Evolutionary conservation across 805 yeast genomes (phyloP), one percentile per base, ranked within the genome.

Genomic region (Wickerhamiella siamensis): DNA sequence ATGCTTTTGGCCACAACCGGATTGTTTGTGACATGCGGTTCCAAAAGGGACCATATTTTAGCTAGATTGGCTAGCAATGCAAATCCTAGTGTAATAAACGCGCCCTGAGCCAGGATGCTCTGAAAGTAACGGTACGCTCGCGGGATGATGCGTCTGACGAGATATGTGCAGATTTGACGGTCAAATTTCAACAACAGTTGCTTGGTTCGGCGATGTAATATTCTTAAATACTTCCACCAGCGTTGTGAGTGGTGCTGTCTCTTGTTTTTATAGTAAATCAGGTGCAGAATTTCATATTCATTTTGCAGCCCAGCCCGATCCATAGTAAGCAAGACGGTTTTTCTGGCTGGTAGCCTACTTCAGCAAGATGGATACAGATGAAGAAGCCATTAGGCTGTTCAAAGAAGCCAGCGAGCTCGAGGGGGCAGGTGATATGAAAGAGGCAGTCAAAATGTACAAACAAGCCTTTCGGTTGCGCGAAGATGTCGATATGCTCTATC

Each of bases 191-290:
- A 17, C 14, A 32, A 14, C 26, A 55, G 31, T 36, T 57, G 53
- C 3, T 41, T 16, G 14, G 51, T 42, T 19, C 54, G 63, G 33
- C 94, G 67, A 50, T 79, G 81, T 21, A 83, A 52, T 8, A 77
- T 68, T 46, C 75, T 69, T 33, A 86, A 61, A 45, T 72, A 68
- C 45, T 64, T 70, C 88, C 94, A 86, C 95, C 95, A 86, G 6
- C 55, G 53, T 24, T 83, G 70, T 5, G 68, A 70, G 3, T 77
- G 63, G 53, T 83, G 94, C 56, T 86, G 95, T 56, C 83, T 83
- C 40, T 69, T 66, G 58, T 77, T 79, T 47, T 94, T 65, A 51
- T 79, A 83, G 53, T 79, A 75, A 3, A 83, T 48, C 32, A 83
- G 58, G 48, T 74, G 79, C 3, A 83, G 57, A 3, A 82, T 51